Evolutionary conservation across 371 early-diverging fungal genomes (phyloP), one percentile per base, ranked within the genome.

Genomic region (Lichtheimia ornata): DNA sequence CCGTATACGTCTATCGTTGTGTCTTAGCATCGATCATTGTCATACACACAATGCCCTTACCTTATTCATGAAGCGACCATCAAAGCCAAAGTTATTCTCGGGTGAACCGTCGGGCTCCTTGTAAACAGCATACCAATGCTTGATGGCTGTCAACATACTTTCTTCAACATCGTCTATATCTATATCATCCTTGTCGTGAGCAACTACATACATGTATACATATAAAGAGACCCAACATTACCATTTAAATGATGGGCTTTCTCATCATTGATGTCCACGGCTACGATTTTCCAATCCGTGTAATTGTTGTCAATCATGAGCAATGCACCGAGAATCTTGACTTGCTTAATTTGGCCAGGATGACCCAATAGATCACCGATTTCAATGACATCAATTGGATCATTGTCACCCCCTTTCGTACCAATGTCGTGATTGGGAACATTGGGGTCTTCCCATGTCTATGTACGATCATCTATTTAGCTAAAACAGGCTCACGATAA

Each of bases 221-320:
- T 35, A 9, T 11, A 6, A 11, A 35, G 11, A 9, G 9, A 9
- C 35, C 35, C 28, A 4, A 0, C 0, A 35, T 69, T 74, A 80
- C 80, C 80, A 76, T 96, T 94, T 53, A 97, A 76, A 73, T 93
- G 90, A 67, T 83, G 57, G 9, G 95, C 96, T 53, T 91, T 77
- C 18, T 91, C 90, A 77, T 98, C 99, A 63, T 88, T 91, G 67
- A 91, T 80, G 74, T 96, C 96, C 63, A 98, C 94, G 63, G 86
- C 93, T 57, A 98, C 82, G 49, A 98, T 79, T 83, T 98, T 98
- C 98, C 98, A 98, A 85, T 98, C 99, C 58, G 97, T 96, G 79
- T 97, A 97, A 59, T 91, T 94, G 74, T 95, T 94, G 76, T 98
- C 98, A 55, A 98, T 79, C 63, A 98, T 81, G 49, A 94, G 97